phyloP scores from a whole-genome alignment of 2,329 filamentous ascomycete genomes.

The Cytospora piceicola region DNA sequence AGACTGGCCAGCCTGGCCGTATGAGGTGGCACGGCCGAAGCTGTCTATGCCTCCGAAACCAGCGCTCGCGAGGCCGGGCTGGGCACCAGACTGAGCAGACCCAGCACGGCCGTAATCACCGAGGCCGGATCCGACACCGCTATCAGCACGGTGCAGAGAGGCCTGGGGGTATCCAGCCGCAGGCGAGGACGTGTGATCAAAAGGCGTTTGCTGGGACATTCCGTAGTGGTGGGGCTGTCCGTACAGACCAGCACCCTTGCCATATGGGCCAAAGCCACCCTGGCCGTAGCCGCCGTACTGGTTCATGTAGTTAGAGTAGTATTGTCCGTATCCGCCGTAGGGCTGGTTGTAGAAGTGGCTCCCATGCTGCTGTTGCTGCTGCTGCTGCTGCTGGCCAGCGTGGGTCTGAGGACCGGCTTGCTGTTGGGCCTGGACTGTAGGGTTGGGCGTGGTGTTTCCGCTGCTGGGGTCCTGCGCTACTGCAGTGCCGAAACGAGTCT shows the following conservation, averaged over 20 bases:
- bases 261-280: conserved; percentile 58
- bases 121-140: conserved; percentile 53
- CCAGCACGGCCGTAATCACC: conserved; percentile 58
- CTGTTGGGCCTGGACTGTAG: conserved; percentile 60
- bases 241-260: conserved; percentile 58
- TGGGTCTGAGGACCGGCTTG: conserved; percentile 43
- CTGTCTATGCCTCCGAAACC: conserved; percentile 59
- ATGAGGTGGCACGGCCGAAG: conserved; percentile 57
- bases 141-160: conserved; percentile 56
- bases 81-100: conserved; percentile 53
- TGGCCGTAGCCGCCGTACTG: conserved; percentile 57
- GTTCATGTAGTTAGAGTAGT: conserved; percentile 65
- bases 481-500: conserved; percentile 61
- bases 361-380: conserved; percentile 42
- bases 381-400: conserved; percentile 46
- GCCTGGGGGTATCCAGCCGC: conserved; percentile 58
- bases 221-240: conserved; percentile 59
- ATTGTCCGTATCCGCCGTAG: conserved; percentile 67
- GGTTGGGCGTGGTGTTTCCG: conserved; percentile 89
- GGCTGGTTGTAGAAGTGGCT: conserved; percentile 56
- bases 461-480: conserved; percentile 78
- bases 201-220: conserved; percentile 59
- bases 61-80: conserved; percentile 54
- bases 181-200: conserved; percentile 60
- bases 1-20: conserved; percentile 58